These are phyloP conservation scores for Rhexocercosporidium sp. DNA, from an alignment of 2,329 filamentous ascomycete species.

Conservation along the genomic window DNA sequence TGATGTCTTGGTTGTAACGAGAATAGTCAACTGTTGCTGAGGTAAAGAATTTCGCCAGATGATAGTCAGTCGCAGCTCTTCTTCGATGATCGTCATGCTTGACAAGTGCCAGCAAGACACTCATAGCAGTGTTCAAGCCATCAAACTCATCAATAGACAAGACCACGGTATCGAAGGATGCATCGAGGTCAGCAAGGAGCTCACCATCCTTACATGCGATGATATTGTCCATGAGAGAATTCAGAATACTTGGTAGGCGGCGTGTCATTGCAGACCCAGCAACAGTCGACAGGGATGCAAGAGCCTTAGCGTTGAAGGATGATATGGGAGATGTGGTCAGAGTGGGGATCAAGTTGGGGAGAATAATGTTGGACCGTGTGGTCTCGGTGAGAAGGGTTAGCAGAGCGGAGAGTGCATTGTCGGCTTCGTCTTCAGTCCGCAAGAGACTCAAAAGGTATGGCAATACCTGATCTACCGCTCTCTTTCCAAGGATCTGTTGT, in stretches of 20 bases:
- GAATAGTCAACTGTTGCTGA: slow-evolving; percentile 86
- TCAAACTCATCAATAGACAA: slow-evolving; percentile 95
- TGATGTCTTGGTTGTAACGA: slow-evolving; percentile 93
- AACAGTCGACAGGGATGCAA: slow-evolving; percentile 92
- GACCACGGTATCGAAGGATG: slow-evolving; percentile 87
- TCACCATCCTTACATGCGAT: slow-evolving; percentile 77
- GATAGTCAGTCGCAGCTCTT: slow-evolving; percentile 77
- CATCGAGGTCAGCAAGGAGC: slow-evolving; percentile 74
- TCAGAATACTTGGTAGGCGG: slow-evolving; percentile 86
- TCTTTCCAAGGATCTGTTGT: slow-evolving; percentile 92
- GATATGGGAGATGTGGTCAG: slow-evolving; percentile 89
- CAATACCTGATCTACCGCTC: slow-evolving; percentile 91
- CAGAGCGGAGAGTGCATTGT: slow-evolving; percentile 90
- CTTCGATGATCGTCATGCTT: slow-evolving; percentile 93
- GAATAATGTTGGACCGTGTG: slow-evolving; percentile 91
- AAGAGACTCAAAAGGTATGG: slow-evolving; percentile 91
- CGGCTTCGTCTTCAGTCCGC: slow-evolving; percentile 82
- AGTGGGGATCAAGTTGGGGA: slow-evolving; percentile 94
- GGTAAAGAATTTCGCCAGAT: slow-evolving; percentile 86
- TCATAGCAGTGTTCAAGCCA: slow-evolving; percentile 95
- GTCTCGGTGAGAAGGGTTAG: slow-evolving; percentile 93
- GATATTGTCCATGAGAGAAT: slow-evolving; percentile 92
- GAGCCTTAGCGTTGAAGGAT: slow-evolving; percentile 90
- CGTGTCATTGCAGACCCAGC: slow-evolving; percentile 90
- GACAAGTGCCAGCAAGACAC: slow-evolving; percentile 81